Conservation (phyloP, 805 yeast genomes). For the Ogataea pignaliae region DNA sequence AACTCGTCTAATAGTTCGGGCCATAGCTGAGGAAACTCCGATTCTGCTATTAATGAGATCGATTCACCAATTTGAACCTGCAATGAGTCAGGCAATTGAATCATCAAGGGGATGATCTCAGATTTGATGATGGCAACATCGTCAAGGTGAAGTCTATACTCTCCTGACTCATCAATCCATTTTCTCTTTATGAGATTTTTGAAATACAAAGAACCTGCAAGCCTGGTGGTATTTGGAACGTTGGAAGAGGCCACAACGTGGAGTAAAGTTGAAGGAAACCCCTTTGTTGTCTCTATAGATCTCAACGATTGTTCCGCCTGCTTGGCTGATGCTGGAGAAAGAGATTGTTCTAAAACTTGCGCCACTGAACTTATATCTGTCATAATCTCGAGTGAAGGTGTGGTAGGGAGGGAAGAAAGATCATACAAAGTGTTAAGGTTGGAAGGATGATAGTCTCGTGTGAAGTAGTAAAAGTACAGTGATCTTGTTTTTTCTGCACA, state of each 20-base stretch:
- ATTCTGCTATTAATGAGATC: constrained; percentile 86
- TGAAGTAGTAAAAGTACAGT: no score
- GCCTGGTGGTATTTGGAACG: constrained; percentile 52
- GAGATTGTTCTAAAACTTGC: constrained; percentile 55
- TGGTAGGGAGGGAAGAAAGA: no score
- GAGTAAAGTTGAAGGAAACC: constrained; percentile 71
- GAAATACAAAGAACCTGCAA: constrained; percentile 88
- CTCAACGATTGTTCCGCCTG: constrained; percentile 63
- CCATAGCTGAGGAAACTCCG: constrained; percentile 95
- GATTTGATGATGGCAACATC: constrained; percentile 68
- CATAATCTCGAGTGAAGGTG: constrained; percentile 11
- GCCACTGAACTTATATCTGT: constrained; percentile 51
- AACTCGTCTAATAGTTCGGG: constrained; percentile 68
- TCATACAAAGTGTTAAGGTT: no score
- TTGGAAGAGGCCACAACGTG: constrained; percentile 69
- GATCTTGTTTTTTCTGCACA: no score
- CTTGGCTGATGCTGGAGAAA: constrained; percentile 59
- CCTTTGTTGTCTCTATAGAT: constrained; percentile 58
- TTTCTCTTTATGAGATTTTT: constrained; percentile 79
- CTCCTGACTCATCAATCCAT: constrained; percentile 91
- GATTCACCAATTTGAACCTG: constrained; percentile 96
- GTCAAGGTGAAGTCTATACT: constrained; percentile 50
- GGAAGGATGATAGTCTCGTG: no score
- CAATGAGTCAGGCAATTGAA: constrained; percentile 67
- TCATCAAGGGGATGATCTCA: constrained; percentile 85